A percentile compares a stretch with the other conserved stretches of the same genome.
Evolutionary conservation across 495 filamentous ascomycete genomes (phyloP).

Genomic region (Copromyces sp.): DNA sequence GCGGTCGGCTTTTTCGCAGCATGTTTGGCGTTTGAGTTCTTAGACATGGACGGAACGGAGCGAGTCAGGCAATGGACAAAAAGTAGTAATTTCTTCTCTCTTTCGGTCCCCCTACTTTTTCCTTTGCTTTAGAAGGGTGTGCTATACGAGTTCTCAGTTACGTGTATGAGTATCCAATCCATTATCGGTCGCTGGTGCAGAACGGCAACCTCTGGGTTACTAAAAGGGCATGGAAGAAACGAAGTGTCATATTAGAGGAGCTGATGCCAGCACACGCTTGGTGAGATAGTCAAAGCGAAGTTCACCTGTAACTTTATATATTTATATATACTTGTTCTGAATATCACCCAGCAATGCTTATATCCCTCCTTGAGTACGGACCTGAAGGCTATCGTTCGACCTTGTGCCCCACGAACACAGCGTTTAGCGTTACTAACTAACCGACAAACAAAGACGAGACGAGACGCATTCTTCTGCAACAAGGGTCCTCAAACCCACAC

Average conservation of each 20-base stretch:
- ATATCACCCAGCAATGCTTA: neutral
- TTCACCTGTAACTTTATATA: neutral
- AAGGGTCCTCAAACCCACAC: too few relatives aligned
- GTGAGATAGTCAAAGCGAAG: neutral
- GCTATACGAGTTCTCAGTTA: neutral
- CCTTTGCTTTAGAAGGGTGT: neutral
- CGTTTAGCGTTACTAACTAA: too few relatives aligned
- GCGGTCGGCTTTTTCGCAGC: conserved; percentile 1
- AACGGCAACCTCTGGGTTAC: neutral
- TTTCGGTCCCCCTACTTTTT: neutral
- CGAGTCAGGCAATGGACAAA: neutral
- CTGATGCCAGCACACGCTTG: neutral
- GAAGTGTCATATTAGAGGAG: neutral
- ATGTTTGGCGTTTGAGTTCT: conserved; percentile 15
- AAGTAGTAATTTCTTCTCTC: neutral
- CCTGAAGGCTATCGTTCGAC: too few relatives aligned
- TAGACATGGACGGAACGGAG: neutral
- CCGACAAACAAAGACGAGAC: too few relatives aligned
- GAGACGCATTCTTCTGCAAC: too few relatives aligned
- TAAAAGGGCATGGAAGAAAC: neutral
- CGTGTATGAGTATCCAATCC: neutral
- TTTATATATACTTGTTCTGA: neutral
- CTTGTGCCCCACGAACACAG: too few relatives aligned
- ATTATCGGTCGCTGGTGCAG: neutral
- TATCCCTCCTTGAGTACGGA: too few relatives aligned